Evolutionary conservation across 2,329 filamentous ascomycete genomes (phyloP).

Genomic region (Emergomyces orientalis): DNA sequence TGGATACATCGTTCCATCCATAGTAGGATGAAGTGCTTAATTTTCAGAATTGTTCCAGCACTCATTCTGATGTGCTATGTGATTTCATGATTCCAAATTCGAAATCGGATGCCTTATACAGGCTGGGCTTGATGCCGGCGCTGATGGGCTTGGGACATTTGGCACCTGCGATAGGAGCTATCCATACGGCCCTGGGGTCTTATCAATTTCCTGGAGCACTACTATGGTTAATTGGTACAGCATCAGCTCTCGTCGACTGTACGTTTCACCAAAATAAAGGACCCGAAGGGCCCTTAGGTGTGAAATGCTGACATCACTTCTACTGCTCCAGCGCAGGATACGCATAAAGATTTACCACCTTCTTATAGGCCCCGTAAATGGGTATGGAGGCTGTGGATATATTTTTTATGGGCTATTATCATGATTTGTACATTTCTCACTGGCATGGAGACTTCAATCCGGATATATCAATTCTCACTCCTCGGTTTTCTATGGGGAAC

Average conservation of each 20-base stretch:
- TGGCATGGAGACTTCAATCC: conserved; percentile 1
- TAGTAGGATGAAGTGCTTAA: neutral
- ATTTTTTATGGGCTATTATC: neutral
- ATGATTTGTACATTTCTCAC: neutral
- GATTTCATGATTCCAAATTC: neutral
- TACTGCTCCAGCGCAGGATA: neutral
- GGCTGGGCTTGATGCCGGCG: conserved; percentile 2
- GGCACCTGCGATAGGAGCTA: conserved; percentile 7
- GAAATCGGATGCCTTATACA: neutral
- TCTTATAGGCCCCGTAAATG: neutral
- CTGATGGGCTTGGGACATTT: conserved; percentile 7
- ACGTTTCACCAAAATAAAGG: neutral
- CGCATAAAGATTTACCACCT: neutral
- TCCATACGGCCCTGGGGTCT: neutral
- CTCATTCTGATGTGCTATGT: neutral
- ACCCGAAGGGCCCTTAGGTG: neutral
- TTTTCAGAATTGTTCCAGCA: neutral
- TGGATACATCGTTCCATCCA: neutral
- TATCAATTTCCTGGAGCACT: neutral
- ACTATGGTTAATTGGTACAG: neutral
- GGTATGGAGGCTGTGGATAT: neutral
- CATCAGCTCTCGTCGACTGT: conserved; percentile 2
- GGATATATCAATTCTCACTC: conserved; percentile 3
- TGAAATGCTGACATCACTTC: neutral
- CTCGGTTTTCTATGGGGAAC: conserved; percentile 5